Base-by-base conservation (phyloP, 164 flowering plant species). In the grape (Vitis vinifera) region DNA sequence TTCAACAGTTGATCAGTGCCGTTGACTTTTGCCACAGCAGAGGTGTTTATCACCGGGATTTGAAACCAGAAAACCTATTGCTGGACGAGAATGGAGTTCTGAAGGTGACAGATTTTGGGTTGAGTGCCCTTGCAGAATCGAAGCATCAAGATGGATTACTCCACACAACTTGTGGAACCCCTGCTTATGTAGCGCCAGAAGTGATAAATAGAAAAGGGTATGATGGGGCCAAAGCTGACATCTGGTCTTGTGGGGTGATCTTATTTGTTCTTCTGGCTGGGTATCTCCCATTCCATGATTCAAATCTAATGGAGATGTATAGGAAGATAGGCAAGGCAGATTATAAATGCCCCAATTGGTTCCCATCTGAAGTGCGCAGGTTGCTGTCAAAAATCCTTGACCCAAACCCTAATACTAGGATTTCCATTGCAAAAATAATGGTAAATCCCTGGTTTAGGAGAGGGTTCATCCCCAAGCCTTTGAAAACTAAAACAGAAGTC, bases 231-330 rank as follows among this genome's bases (percentile, higher is more conserved):
- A 86, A 82, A 77, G 80, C 86, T 70, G 89, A 86, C 52, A 79
- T 84, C 9, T 86, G 89, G 89, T 86, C 89, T 8, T 86, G 90
- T 73, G 88, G 90, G 8, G 88, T 84, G 63, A 73, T 86, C 50
- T 66, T 86, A 37, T 86, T 63, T 73, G 90, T 80, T 64, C 68
- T 86, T 11, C 59, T 86, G 31, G 83, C 84, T 4, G 90, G 90
- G 64, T 76, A 77, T 77, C 85, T 86, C 51, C 88, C 88, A 30
- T 86, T 86, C 48, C 79, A 83, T 51, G 84, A 83, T 66, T 15
- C 80, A 27, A 84, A 84, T 68, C 71, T 86, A 12, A 84, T 84
- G 79, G 80, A 66, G 59, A 71, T 85, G 85, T 86, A 84, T 65
- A 73, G 67, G 79, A 85, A 83, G 70, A 83, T 86, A 56, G 23